Percentiles rank a stretch among this genome's conserved stretches.
These are phyloP conservation scores for Luffa aegyptiaca DNA, from an alignment of 306 rosid species.

Conservation along the genomic window DNA sequence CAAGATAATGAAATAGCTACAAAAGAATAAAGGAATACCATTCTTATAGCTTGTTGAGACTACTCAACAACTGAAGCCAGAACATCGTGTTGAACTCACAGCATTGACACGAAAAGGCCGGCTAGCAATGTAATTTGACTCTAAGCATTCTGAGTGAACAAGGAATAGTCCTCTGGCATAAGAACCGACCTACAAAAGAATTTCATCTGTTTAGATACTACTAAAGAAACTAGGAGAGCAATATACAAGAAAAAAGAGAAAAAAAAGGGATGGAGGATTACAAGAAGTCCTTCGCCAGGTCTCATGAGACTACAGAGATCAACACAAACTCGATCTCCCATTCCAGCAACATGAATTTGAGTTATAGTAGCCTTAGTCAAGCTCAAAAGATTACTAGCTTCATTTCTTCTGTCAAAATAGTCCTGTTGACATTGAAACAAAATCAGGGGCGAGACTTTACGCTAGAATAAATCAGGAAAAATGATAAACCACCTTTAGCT, in stretches of 20 bases:
- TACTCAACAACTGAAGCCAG: background rate
- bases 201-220: background rate
- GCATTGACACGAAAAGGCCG: constrained; percentile 95
- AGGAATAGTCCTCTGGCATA: constrained; percentile 87
- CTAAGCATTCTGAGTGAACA: constrained; percentile 90
- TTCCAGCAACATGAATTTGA: constrained; percentile 53
- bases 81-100: constrained; percentile 30
- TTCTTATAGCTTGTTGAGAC: background rate
- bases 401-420: constrained; percentile 72
- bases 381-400: constrained; percentile 46
- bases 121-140: constrained; percentile 83
- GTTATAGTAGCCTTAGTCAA: constrained; percentile 70
- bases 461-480: constrained; percentile 8
- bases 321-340: constrained; percentile 96
- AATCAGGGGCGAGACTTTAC: constrained; percentile 22
- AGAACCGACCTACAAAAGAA: constrained; percentile 57
- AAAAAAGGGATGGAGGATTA: constrained; percentile 21
- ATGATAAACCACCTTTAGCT: constrained; percentile 57
- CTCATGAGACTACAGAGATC: constrained; percentile 89
- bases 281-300: constrained; percentile 94
- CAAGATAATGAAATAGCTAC: background rate
- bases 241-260: background rate
- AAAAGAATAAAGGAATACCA: background rate
- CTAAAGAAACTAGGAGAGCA: background rate
- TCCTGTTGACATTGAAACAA: constrained; percentile 45